Evolutionary conservation across 2,329 filamentous ascomycete species (phyloP).

Genomic region (Venturia effusa): DNA sequence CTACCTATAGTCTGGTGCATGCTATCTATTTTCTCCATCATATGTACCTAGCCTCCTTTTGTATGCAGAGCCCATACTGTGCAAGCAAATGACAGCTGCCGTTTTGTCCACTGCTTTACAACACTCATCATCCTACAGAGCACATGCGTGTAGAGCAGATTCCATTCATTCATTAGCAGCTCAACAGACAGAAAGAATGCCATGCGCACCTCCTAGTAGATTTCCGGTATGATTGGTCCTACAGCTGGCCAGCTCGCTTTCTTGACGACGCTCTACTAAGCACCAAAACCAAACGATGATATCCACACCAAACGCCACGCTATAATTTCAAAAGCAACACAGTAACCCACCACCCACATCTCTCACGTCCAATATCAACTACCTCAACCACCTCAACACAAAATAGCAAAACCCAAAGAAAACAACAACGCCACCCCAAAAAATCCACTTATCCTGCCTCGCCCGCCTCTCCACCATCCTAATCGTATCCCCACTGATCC

Average conservation of each 20-base stretch:
- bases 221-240: background rate
- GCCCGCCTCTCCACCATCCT: constrained; percentile 89
- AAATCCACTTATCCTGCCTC: constrained; percentile 96
- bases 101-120: too few relatives aligned
- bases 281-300: background rate
- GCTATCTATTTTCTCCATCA: background rate
- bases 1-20: background rate
- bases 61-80: too few relatives aligned
- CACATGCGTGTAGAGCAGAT: too few relatives aligned
- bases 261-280: background rate
- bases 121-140: background rate
- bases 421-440: constrained; percentile 71
- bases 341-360: background rate
- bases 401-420: constrained; percentile 92
- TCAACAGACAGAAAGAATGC: background rate
- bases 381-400: constrained; percentile 75
- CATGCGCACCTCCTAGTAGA: background rate
- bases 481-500: constrained; percentile 90
- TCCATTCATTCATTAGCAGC: background rate
- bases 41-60: too few relatives aligned
- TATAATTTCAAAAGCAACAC: background rate
- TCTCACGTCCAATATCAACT: background rate
- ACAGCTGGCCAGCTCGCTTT: background rate
- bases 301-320: background rate
- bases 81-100: too few relatives aligned